phyloP scores from a whole-genome alignment of 441 rosid genomes.

The Viola pubescens region DNA sequence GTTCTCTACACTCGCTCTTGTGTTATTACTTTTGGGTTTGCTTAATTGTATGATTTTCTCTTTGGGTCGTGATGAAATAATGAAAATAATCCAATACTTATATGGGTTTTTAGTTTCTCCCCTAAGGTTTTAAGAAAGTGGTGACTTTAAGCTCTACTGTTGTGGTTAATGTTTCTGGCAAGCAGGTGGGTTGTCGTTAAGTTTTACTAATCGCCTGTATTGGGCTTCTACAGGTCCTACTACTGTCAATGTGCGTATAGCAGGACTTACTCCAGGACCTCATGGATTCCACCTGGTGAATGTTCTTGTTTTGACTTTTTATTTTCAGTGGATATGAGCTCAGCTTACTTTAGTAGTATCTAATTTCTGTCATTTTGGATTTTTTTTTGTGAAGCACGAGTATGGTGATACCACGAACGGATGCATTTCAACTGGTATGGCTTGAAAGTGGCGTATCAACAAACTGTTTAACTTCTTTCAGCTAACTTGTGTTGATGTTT shows the following conservation, averaged over 20 bases:
- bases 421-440: slow-evolving; percentile 79
- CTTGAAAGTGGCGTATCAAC: slow-evolving; percentile 6
- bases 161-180: background rate
- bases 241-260: slow-evolving; percentile 65
- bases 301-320: slow-evolving; percentile 16
- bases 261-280: slow-evolving; percentile 82
- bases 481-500: background rate
- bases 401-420: slow-evolving; percentile 96
- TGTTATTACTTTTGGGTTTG: background rate
- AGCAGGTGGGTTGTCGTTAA: background rate
- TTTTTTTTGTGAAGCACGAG: slow-evolving; percentile 52
- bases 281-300: slow-evolving; percentile 89
- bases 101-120: too few relatives aligned
- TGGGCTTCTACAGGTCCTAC: slow-evolving; percentile 56
- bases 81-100: too few relatives aligned
- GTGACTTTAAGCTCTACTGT: too few relatives aligned
- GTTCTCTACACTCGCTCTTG: background rate
- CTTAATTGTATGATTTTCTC: background rate
- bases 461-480: slow-evolving; percentile 1
- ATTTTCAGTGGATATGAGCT: slow-evolving; percentile 10
- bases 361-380: slow-evolving; percentile 1
- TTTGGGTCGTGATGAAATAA: background rate
- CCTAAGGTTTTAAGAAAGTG: too few relatives aligned
- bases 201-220: slow-evolving; percentile 8
- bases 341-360: background rate